Conservation (phyloP, 306 rosid species). For the Betula pendula region DNA sequence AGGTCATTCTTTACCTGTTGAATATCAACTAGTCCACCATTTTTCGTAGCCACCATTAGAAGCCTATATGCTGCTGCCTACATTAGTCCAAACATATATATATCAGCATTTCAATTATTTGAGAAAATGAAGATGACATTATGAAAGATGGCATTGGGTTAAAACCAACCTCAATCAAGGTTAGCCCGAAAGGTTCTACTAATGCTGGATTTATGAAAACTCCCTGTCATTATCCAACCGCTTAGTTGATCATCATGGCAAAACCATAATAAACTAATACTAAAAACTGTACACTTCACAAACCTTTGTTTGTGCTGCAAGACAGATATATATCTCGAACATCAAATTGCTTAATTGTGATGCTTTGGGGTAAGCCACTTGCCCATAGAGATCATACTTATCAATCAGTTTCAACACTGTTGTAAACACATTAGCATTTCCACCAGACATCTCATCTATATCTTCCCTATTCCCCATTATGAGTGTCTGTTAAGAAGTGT, state of each 20-base stretch:
- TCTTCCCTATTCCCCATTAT: slow-evolving; percentile 90
- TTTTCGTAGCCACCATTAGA: slow-evolving; percentile 90
- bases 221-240: slow-evolving; percentile 58
- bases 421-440: slow-evolving; percentile 74
- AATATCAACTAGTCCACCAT: slow-evolving; percentile 95
- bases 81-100: slow-evolving; percentile 22
- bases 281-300: slow-evolving; percentile 10
- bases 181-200: slow-evolving; percentile 92
- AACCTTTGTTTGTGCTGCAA: slow-evolving; percentile 87
- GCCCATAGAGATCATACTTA: slow-evolving; percentile 85
- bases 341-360: slow-evolving; percentile 82
- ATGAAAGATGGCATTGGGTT: slow-evolving; percentile 9
- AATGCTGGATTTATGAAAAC: slow-evolving; percentile 93
- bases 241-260: slow-evolving; percentile 24
- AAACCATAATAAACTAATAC: slow-evolving; percentile 11
- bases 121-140: slow-evolving; percentile 21
- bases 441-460: slow-evolving; percentile 78
- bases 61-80: slow-evolving; percentile 97
- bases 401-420: slow-evolving; percentile 81
- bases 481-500: slow-evolving; percentile 49
- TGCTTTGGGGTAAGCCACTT: slow-evolving; percentile 92
- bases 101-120: not conserved
- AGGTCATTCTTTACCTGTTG: slow-evolving; percentile 50
- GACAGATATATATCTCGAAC: slow-evolving; percentile 92
- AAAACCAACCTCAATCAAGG: slow-evolving; percentile 80